These are phyloP conservation scores for Yamadazyma triangularis DNA, from an alignment of 1,139 yeast genomes.

Conservation along the genomic window DNA sequence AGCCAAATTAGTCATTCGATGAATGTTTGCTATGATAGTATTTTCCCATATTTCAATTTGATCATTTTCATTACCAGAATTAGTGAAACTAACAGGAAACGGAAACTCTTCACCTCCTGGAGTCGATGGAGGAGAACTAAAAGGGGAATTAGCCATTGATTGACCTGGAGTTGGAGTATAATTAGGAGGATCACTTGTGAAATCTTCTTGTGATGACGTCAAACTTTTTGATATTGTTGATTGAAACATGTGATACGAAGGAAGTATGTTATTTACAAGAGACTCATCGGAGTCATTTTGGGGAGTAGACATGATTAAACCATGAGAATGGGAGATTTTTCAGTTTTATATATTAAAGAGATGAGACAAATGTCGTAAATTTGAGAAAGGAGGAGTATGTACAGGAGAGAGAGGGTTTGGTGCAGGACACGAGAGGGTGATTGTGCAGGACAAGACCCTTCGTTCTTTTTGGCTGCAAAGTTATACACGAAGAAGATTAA, in stretches of 20 bases:
- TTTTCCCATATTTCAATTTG: constrained; percentile 38
- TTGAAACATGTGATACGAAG: constrained; percentile 46
- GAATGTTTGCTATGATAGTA: constrained; percentile 42
- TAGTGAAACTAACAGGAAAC: constrained; percentile 11
- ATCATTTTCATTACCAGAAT: constrained; percentile 17
- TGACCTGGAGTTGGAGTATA: constrained; percentile 38
- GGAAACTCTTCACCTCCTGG: constrained; percentile 9
- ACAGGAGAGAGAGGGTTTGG: too few species aligned
- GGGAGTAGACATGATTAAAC: too few species aligned
- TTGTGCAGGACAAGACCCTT: too few species aligned
- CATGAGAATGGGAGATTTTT: too few species aligned
- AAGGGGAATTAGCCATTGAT: constrained; percentile 15
- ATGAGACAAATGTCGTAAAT: too few species aligned
- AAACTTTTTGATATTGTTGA: constrained; percentile 38
- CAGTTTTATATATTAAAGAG: too few species aligned
- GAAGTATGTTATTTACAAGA: constrained; percentile 37
- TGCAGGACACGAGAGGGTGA: too few species aligned
- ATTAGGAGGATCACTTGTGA: constrained; percentile 38
- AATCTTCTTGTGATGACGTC: constrained; percentile 38
- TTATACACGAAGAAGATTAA: constrained; percentile 56
- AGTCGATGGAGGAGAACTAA: constrained; percentile 4
- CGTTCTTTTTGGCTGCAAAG: too few species aligned
- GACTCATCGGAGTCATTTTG: constrained; percentile 26
- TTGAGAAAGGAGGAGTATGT: too few species aligned
- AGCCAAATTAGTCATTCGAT: constrained; percentile 33